Percentiles rank a stretch among this genome's conserved stretches.
Conservation (phyloP, 2,329 filamentous ascomycete species). For the Leptographium galeiforme region DNA sequence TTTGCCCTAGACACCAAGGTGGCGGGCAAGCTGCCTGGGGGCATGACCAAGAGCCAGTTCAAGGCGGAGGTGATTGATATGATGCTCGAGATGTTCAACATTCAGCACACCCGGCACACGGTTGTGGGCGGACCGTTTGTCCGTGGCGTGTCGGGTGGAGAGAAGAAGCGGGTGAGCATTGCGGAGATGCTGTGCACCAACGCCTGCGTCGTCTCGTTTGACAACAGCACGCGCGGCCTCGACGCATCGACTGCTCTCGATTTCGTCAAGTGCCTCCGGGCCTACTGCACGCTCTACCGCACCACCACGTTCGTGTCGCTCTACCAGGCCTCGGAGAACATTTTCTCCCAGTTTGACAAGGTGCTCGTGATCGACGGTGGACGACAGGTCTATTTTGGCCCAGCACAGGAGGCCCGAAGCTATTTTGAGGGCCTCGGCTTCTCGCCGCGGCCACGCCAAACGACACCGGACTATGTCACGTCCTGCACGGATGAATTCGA, state of each 20-base stretch:
- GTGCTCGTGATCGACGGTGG: conserved; percentile 70
- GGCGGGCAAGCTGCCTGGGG: conserved; percentile 64
- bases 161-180: conserved; percentile 69
- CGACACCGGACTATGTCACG: conserved; percentile 69
- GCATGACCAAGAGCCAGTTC: conserved; percentile 54
- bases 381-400: conserved; percentile 64
- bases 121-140: conserved; percentile 74
- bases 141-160: conserved; percentile 66
- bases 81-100: conserved; percentile 85
- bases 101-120: conserved; percentile 75
- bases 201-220: conserved; percentile 60
- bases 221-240: conserved; percentile 48
- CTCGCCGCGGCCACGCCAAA: conserved; percentile 60
- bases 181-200: conserved; percentile 71
- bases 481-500: conserved; percentile 78
- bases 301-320: conserved; percentile 76
- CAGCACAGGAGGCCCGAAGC: conserved; percentile 47
- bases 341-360: conserved; percentile 71
- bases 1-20: conserved; percentile 80
- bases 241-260: conserved; percentile 43
- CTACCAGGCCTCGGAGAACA: conserved; percentile 75
- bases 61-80: conserved; percentile 62
- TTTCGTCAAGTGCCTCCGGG: conserved; percentile 50
- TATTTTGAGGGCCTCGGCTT: conserved; percentile 74
- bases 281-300: conserved; percentile 73